Percentiles rank a stretch among this genome's conserved stretches.
Conservation (phyloP, 163 green algal genomes). For the Volvox carteri region DNA sequence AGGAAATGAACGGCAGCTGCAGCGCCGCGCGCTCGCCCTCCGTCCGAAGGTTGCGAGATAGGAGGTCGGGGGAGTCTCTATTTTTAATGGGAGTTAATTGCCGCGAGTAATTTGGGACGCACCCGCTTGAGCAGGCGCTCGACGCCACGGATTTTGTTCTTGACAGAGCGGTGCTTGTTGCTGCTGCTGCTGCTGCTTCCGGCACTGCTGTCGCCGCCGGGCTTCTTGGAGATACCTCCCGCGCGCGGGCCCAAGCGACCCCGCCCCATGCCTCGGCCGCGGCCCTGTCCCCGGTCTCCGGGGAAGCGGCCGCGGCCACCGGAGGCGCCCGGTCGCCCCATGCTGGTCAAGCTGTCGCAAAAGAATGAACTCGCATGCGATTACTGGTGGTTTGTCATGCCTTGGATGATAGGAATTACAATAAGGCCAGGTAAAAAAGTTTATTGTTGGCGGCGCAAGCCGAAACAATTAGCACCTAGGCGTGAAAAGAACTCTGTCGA, state of each 20-base stretch:
- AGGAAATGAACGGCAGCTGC: too few species aligned
- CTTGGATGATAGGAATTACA: too few species aligned
- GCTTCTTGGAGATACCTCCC: constrained; percentile 25
- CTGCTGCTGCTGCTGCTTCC: constrained; percentile 9
- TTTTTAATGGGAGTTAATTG: too few species aligned
- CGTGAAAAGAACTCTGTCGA: too few species aligned
- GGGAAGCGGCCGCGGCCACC: constrained; percentile 31
- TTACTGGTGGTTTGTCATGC: too few species aligned
- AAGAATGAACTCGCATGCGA: too few species aligned
- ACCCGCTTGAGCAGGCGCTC: constrained; percentile 70
- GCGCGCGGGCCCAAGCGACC: neutral
- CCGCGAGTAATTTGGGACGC: too few species aligned
- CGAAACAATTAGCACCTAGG: neutral
- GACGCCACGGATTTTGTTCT: constrained; percentile 78
- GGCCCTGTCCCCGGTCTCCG: constrained; percentile 21
- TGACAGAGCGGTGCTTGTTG: constrained; percentile 73
- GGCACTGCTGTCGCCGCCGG: neutral
- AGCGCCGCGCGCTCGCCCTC: too few species aligned
- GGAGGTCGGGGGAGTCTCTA: too few species aligned
- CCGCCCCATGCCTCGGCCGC: neutral
- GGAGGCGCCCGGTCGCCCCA: constrained; percentile 15
- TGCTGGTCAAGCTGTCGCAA: neutral
- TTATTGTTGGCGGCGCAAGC: neutral
- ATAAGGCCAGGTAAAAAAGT: too few species aligned
- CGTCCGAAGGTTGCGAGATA: too few species aligned